Conservation (phyloP, 768 basidiomycete genomes). For the Polyporus arcularius region DNA sequence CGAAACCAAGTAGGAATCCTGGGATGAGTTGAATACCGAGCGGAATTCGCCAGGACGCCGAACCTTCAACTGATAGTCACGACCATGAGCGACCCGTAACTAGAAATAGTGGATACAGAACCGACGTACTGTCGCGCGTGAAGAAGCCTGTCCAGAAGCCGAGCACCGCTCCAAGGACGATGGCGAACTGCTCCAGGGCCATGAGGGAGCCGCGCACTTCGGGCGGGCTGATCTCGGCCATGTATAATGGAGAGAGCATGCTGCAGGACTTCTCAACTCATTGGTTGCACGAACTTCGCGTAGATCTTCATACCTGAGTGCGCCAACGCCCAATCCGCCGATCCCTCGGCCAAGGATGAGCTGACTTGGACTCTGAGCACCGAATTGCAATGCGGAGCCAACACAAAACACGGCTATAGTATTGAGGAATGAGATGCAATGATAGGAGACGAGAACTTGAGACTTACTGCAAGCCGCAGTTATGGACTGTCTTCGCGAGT, state of each 20-base stretch:
- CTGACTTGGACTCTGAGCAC: constrained; percentile 54
- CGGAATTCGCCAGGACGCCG: constrained; percentile 77
- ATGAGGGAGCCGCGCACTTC: constrained; percentile 79
- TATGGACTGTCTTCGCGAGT: constrained; percentile 69
- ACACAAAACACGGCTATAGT: constrained; percentile 64
- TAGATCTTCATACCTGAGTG: constrained; percentile 38
- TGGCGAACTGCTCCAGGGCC: constrained; percentile 78
- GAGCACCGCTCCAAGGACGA: constrained; percentile 78
- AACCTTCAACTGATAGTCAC: constrained; percentile 50
- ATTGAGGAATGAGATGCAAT: neutral
- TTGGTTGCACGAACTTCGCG: neutral
- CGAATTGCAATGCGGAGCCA: constrained; percentile 70
- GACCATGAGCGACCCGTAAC: neutral
- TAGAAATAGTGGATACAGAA: neutral
- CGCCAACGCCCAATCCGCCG: constrained; percentile 80
- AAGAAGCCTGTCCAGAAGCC: constrained; percentile 84
- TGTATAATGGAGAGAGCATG: constrained; percentile 80
- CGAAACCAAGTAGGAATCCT: constrained; percentile 63
- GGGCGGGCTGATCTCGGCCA: constrained; percentile 83
- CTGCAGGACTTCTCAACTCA: constrained; percentile 34
- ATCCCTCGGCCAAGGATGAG: constrained; percentile 72
- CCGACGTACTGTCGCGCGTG: constrained; percentile 58
- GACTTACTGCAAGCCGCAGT: constrained; percentile 64
- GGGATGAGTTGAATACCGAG: constrained; percentile 72
- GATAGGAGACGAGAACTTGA: neutral